Evolutionary conservation across 805 yeast genomes (phyloP).

Genomic region (Tetrapisispora fleetii): DNA sequence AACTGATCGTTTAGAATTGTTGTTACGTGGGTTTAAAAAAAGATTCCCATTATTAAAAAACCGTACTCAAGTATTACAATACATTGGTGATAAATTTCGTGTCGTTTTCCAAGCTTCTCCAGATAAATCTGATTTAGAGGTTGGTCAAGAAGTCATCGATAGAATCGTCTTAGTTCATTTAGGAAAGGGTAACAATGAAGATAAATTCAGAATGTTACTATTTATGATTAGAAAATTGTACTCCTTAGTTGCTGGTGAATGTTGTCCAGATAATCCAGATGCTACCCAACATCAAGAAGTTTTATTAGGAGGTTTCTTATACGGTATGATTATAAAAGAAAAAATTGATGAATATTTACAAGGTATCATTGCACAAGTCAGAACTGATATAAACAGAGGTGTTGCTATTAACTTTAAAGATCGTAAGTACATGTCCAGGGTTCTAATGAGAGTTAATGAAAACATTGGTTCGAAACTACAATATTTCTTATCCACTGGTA

Average conservation of each 20-base stretch:
- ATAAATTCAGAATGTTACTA: constrained; percentile 77
- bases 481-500: constrained; percentile 93
- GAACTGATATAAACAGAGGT: constrained; percentile 72
- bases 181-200: constrained; percentile 43
- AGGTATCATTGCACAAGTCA: constrained; percentile 61
- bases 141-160: constrained; percentile 73
- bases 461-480: constrained; percentile 92
- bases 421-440: constrained; percentile 70
- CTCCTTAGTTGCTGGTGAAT: constrained; percentile 92
- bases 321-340: constrained; percentile 94
- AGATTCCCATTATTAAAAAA: constrained; percentile 58
- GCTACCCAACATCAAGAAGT: constrained; percentile 98
- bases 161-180: constrained; percentile 88
- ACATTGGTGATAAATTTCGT: constrained; percentile 91
- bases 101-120: constrained; percentile 84
- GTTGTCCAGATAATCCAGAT: constrained; percentile 96
- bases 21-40: constrained; percentile 78
- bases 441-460: constrained; percentile 72
- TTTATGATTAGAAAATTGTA: constrained; percentile 95
- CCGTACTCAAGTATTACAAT: constrained; percentile 82
- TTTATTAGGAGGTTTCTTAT: constrained; percentile 86
- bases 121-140: constrained; percentile 80
- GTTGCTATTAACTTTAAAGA: constrained; percentile 75
- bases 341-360: constrained; percentile 88
- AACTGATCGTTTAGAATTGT: constrained; percentile 93